Evolutionary conservation across 2,329 filamentous ascomycete genomes (phyloP).

Genomic region (Botrytis squamosa): DNA sequence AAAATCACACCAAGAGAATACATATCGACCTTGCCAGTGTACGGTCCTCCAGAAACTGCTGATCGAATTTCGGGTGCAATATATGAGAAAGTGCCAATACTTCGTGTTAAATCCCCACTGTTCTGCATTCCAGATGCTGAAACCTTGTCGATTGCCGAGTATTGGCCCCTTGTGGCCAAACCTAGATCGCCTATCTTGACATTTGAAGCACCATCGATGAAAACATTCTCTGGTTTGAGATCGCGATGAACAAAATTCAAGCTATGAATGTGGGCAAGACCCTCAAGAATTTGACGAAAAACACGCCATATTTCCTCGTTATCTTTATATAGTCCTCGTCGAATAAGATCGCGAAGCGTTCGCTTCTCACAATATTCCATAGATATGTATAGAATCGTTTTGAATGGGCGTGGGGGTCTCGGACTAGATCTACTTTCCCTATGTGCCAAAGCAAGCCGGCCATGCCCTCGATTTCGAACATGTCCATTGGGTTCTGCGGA

Average conservation of each 20-base stretch:
- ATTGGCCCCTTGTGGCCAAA: constrained; percentile 84
- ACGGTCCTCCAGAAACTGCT: constrained; percentile 65
- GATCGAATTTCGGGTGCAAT: constrained; percentile 89
- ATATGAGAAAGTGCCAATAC: constrained; percentile 80
- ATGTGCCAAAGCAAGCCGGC: constrained; percentile 28
- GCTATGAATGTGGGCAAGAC: constrained; percentile 83
- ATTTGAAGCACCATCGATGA: constrained; percentile 86
- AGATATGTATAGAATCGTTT: constrained; percentile 87
- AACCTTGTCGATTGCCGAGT: constrained; percentile 57
- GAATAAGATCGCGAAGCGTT: constrained; percentile 85
- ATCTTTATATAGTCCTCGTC: constrained; percentile 70
- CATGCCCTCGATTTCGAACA: constrained; percentile 29
- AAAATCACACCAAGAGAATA: constrained; percentile 97
- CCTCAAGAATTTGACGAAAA: constrained; percentile 88
- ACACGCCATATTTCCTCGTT: constrained; percentile 82
- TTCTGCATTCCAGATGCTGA: constrained; percentile 29
- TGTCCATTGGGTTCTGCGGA: constrained; percentile 44
- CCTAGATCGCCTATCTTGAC: constrained; percentile 98
- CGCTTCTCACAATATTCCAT: constrained; percentile 97
- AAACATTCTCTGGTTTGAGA: constrained; percentile 95
- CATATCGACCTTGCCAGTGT: constrained; percentile 97
- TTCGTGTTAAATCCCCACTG: constrained; percentile 64
- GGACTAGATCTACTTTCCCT: constrained; percentile 36
- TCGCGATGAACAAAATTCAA: constrained; percentile 93
- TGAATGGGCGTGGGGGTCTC: constrained; percentile 52